phyloP scores from a whole-genome alignment of 805 yeast species.

The Metschnikowia borealis region DNA sequence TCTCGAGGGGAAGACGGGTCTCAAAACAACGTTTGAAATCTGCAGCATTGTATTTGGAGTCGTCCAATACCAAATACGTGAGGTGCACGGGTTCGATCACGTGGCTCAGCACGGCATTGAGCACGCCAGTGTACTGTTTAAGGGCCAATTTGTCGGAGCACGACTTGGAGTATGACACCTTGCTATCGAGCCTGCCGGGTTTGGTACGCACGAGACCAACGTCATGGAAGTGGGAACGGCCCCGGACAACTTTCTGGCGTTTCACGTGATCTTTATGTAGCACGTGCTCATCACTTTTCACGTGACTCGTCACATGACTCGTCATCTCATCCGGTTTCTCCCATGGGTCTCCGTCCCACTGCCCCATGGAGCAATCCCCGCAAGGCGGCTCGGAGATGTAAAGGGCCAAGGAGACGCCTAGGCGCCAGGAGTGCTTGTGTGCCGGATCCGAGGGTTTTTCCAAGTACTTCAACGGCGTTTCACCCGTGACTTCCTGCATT shows the following conservation, averaged over 20 bases:
- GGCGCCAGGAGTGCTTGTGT: slow-evolving; percentile 28
- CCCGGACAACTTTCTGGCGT: slow-evolving; percentile 39
- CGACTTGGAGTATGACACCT: slow-evolving; percentile 69
- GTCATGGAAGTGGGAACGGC: slow-evolving; percentile 53
- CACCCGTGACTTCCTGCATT: slow-evolving; percentile 38
- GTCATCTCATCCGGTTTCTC: neutral
- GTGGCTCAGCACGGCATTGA: slow-evolving; percentile 43
- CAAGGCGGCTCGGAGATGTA: slow-evolving; percentile 80
- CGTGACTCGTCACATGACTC: neutral
- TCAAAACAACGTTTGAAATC: slow-evolving; percentile 44
- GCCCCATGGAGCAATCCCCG: slow-evolving; percentile 78
- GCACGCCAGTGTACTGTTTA: slow-evolving; percentile 54
- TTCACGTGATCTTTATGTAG: slow-evolving; percentile 5
- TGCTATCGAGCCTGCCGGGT: slow-evolving; percentile 86
- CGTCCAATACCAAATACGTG: slow-evolving; percentile 48
- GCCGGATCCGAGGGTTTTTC: neutral
- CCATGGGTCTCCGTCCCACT: slow-evolving; percentile 18
- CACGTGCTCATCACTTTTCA: neutral
- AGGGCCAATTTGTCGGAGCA: slow-evolving; percentile 82
- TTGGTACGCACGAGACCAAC: slow-evolving; percentile 80
- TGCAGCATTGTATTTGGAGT: slow-evolving; percentile 18
- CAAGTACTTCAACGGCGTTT: slow-evolving; percentile 16
- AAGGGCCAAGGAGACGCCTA: slow-evolving; percentile 42
- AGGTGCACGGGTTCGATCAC: slow-evolving; percentile 37
- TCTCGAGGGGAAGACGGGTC: slow-evolving; percentile 14